Evolutionary conservation across 345 rosid genomes (phyloP).

Genomic region (Raphanus raphanistrum): DNA sequence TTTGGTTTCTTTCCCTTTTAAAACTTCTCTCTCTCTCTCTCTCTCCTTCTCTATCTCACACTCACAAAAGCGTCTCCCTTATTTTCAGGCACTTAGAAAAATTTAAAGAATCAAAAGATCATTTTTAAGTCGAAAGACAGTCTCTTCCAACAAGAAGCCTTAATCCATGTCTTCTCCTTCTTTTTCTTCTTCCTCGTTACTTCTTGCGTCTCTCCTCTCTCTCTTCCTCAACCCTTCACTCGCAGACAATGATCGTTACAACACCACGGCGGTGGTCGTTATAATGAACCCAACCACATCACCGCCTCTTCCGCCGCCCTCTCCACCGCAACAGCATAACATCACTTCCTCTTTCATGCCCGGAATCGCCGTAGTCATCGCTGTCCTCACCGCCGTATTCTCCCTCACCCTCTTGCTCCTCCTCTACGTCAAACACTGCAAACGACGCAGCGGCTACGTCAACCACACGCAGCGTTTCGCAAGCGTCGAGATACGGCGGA

Average conservation of each 20-base stretch:
- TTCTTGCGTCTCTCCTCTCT: conserved; percentile 19
- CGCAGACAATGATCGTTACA: conserved; percentile 18
- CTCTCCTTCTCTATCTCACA: conserved; percentile 17
- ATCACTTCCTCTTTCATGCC: conserved; percentile 54
- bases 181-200: conserved; percentile 4
- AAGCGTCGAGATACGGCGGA: conserved; percentile 1
- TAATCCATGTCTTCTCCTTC: conserved; percentile 26
- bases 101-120: background rate
- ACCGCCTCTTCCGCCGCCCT: conserved; percentile 28
- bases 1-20: conserved; percentile 35
- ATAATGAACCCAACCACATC: conserved; percentile 5
- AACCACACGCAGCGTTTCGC: conserved; percentile 33
- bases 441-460: conserved; percentile 33
- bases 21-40: background rate
- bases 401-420: conserved; percentile 74
- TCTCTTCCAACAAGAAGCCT: conserved; percentile 31
- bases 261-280: conserved; percentile 22
- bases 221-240: conserved; percentile 25
- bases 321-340: conserved; percentile 25
- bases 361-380: conserved; percentile 58
- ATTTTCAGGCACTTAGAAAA: conserved; percentile 36
- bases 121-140: conserved; percentile 16
- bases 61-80: conserved; percentile 34
- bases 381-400: conserved; percentile 63
- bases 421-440: conserved; percentile 83